Evolutionary conservation across 164 flowering plant genomes (phyloP), one percentile per base, ranked within the genome.

Genomic region (Aristolochia californica): DNA sequence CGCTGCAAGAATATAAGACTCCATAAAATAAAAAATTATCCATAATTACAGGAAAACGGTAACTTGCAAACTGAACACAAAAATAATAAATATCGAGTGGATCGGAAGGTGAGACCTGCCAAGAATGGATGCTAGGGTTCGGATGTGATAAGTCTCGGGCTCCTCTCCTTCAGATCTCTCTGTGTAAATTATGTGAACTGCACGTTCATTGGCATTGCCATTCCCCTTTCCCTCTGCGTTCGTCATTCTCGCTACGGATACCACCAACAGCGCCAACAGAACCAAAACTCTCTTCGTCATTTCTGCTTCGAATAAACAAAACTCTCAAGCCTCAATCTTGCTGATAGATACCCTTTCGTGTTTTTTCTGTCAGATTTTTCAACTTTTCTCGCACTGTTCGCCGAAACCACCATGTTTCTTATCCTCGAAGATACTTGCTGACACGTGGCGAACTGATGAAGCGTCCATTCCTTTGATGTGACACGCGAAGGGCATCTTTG

Each of bases 151-250:
- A 1, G 54, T 27, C 54, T 50, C 54, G 13, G 83, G 77, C 30
- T 82, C 82, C 43, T 69, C 77, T 43, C 64, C 77, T 43, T 66
- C 65, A 8, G 84, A 85, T 52, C 54, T 68, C 66, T 83, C 85
- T 2, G 87, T 85, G 74, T 85, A 85, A 13, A 85, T 68, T 50
- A 88, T 88, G 62, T 88, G 86, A 16, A 87, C 91, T 18, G 79
- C 64, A 1, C 73, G 48, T 12, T 60, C 60, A 10, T 40, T 47
- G 30, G 49, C 55, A n/a, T 4, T 30, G 44, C 17, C 45, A 21
- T 24, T n/a, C 0, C 18, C 48, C 13, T 21, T 50, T 22, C 23
- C 40, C 13, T 13, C 49, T 2, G 67, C 22, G 1, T n/a, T 53
- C 0, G 62, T 34, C 11, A 28, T 50, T 4, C 66, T 25, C 0